phyloP scores from a whole-genome alignment of 2,329 filamentous ascomycete species.

The Aureobasidium sp. region DNA sequence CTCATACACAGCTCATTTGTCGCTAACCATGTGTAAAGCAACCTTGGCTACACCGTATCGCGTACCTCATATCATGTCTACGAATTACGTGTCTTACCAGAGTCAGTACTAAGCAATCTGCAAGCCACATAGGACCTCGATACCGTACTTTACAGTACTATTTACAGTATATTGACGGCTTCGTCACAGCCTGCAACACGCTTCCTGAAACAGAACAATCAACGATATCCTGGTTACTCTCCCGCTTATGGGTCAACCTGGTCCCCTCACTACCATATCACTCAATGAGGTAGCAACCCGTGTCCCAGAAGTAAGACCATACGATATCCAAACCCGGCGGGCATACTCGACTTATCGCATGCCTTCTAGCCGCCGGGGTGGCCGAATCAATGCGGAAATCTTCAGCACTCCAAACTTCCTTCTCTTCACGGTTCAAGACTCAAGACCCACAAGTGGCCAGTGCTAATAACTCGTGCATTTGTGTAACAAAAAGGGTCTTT shows the following conservation, averaged over 20 bases:
- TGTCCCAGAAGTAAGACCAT: not conserved
- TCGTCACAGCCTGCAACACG: conserved; percentile 15
- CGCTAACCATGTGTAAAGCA: not conserved
- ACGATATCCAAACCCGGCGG: not conserved
- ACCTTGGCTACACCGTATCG: not conserved
- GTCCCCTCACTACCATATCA: not conserved
- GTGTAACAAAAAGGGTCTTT: conserved; percentile 3
- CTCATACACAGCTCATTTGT: not conserved
- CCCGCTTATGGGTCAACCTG: not conserved
- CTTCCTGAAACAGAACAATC: conserved; percentile 14
- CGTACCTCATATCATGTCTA: not conserved
- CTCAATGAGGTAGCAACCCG: not conserved
- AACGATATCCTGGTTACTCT: conserved; percentile 6
- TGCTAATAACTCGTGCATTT: not conserved
- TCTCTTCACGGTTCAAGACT: not conserved
- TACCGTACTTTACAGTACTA: not conserved
- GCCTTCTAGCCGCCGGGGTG: conserved; percentile 4
- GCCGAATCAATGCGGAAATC: not conserved
- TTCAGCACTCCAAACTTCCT: conserved; percentile 5
- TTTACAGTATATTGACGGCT: conserved; percentile 14
- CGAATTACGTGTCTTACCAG: conserved; percentile 6
- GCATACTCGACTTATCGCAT: conserved; percentile 3
- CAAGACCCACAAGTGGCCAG: not conserved
- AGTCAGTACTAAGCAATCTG: conserved; percentile 8
- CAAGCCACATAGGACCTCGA: conserved; percentile 9